Evolutionary conservation across 129 eudicot species (phyloP).

Genomic region (Saposhnikovia divaricata): DNA sequence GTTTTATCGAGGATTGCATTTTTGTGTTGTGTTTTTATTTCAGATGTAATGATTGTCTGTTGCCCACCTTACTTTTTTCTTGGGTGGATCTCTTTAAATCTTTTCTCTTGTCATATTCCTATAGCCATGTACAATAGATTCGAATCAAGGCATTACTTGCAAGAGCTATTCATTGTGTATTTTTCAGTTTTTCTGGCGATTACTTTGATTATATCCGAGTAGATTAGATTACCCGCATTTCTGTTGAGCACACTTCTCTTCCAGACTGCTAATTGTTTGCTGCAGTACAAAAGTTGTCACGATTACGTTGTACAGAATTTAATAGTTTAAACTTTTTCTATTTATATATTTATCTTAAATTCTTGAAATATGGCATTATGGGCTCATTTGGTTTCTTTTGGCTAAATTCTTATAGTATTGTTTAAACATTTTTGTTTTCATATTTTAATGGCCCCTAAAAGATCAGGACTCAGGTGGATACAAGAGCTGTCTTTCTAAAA

Average conservation of each 20-base stretch:
- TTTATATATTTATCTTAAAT: too few relatives aligned
- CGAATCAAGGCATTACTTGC: not conserved
- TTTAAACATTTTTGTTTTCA: too few relatives aligned
- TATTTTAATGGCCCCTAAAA: too few relatives aligned
- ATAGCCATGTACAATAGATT: not conserved
- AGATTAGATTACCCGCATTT: not conserved
- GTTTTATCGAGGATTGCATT: slow-evolving; percentile 40
- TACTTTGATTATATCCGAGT: not conserved
- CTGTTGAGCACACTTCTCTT: not conserved
- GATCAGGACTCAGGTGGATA: too few relatives aligned
- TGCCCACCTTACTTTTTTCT: slow-evolving; percentile 27
- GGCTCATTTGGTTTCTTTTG: too few relatives aligned
- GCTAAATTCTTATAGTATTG: too few relatives aligned
- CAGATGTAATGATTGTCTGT: slow-evolving; percentile 25
- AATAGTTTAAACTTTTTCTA: too few relatives aligned
- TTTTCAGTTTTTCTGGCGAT: not conserved
- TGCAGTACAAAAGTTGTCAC: not conserved
- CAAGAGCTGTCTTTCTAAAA: too few relatives aligned
- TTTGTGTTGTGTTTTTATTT: slow-evolving; percentile 16
- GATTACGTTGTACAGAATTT: not conserved
- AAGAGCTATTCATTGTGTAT: not conserved
- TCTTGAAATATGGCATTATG: too few relatives aligned
- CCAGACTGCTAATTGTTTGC: not conserved
- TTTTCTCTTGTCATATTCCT: not conserved
- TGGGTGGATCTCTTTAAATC: slow-evolving; percentile 32